Percentiles rank a stretch among this genome's conserved stretches.
These are phyloP conservation scores for Dorcoceras hygrometricum DNA, from an alignment of 257 asterid species.

Conservation along the genomic window DNA sequence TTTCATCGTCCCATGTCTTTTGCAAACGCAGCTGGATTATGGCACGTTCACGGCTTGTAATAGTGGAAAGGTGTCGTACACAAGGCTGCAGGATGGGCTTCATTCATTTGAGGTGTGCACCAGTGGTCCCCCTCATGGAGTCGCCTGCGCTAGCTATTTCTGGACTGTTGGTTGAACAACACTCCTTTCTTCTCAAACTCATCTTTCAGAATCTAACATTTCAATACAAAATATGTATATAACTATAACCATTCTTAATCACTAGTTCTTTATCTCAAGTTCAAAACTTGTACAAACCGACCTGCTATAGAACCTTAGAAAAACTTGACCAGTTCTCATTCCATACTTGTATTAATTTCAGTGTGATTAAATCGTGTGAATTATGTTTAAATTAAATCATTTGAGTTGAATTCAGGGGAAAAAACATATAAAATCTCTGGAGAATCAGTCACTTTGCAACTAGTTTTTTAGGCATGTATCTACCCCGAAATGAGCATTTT, in stretches of 20 bases:
- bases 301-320: too few species aligned
- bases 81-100: slow-evolving; percentile 54
- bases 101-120: slow-evolving; percentile 82
- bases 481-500: background rate
- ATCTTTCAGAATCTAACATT: slow-evolving; percentile 16
- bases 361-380: background rate
- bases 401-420: too few species aligned
- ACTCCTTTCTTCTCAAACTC: slow-evolving; percentile 20
- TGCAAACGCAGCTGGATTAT: slow-evolving; percentile 64
- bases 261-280: background rate
- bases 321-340: background rate
- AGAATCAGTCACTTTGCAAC: too few species aligned
- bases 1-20: slow-evolving; percentile 12
- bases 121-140: slow-evolving; percentile 37
- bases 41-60: slow-evolving; percentile 51
- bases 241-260: background rate
- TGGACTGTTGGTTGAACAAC: slow-evolving; percentile 72
- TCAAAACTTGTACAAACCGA: background rate
- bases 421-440: too few species aligned
- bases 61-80: slow-evolving; percentile 44
- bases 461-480: too few species aligned
- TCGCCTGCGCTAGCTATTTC: slow-evolving; percentile 59
- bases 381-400: too few species aligned
- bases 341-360: background rate
- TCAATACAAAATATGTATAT: background rate